Conservation (phyloP, 2,329 filamentous ascomycete genomes). For the Neonectria magnoliae region DNA sequence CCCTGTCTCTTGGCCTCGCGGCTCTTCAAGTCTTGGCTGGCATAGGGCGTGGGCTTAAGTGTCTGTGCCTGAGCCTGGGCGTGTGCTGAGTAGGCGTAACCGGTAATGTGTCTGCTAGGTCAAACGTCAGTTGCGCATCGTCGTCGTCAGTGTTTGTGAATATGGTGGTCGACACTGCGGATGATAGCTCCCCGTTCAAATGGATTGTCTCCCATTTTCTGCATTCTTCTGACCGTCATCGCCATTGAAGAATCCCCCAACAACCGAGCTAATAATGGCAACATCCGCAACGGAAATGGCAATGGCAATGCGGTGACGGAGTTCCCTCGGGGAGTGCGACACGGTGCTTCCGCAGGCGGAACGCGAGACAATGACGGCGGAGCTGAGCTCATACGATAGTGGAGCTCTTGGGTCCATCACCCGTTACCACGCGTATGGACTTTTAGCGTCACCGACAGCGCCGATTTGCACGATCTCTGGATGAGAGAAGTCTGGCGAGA, state of each 20-base stretch:
- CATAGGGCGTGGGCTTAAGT: constrained; percentile 25
- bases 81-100: background rate
- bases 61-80: constrained; percentile 2
- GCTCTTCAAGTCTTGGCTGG: constrained; percentile 38
- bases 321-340: constrained; percentile 26
- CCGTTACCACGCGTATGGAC: constrained; percentile 7
- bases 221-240: background rate
- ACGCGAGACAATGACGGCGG: constrained; percentile 26
- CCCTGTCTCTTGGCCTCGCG: constrained; percentile 25
- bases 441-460: constrained; percentile 6
- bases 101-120: background rate
- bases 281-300: constrained; percentile 17
- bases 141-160: background rate
- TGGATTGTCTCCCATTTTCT: background rate
- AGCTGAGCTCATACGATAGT: constrained; percentile 32
- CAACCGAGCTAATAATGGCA: constrained; percentile 18
- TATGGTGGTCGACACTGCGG: background rate
- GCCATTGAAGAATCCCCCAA: background rate
- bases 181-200: background rate
- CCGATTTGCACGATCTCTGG: constrained; percentile 16
- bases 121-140: background rate
- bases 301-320: constrained; percentile 18
- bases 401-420: constrained; percentile 13
- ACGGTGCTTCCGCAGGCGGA: constrained; percentile 26
- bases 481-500: background rate